phyloP scores from a whole-genome alignment of 495 filamentous ascomycete genomes.

The Aspergillus nidulans region DNA sequence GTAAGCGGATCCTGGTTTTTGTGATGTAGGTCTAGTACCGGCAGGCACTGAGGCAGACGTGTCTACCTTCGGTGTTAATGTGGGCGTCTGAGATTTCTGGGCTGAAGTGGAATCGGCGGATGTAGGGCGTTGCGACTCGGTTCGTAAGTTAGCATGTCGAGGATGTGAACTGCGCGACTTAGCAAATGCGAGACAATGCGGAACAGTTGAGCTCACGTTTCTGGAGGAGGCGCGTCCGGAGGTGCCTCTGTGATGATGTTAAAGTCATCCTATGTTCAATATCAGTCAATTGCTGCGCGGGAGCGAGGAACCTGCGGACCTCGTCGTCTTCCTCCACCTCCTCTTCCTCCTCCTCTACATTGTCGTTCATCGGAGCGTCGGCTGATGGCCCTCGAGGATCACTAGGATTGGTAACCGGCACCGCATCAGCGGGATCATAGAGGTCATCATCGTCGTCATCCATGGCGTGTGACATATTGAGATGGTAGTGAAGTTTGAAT shows the following conservation, averaged over 20 bases:
- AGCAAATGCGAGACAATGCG: constrained; percentile 3
- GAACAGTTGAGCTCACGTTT: constrained; percentile 39
- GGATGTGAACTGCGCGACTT: constrained; percentile 32
- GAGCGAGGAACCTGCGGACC: constrained; percentile 37
- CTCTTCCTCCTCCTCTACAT: constrained; percentile 68
- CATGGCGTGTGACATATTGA: constrained; percentile 25
- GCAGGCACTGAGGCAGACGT: constrained; percentile 37
- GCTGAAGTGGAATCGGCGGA: constrained; percentile 43
- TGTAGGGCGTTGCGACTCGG: constrained; percentile 59
- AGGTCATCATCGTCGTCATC: constrained; percentile 54
- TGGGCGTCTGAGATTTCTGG: constrained; percentile 30
- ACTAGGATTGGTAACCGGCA: constrained; percentile 28
- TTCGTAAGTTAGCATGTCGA: constrained; percentile 48
- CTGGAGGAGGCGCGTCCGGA: constrained; percentile 62
- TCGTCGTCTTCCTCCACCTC: constrained; percentile 69
- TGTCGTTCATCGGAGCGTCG: constrained; percentile 35
- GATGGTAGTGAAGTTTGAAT: constrained; percentile 18
- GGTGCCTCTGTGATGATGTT: constrained; percentile 93
- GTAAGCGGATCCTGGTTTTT: constrained; percentile 54
- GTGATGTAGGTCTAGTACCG: constrained; percentile 33
- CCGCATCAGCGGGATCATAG: constrained; percentile 46
- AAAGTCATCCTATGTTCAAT: constrained; percentile 60
- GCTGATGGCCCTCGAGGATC: constrained; percentile 19
- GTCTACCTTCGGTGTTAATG: constrained; percentile 42
- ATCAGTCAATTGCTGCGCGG: constrained; percentile 15